phyloP scores from a whole-genome alignment of 2,329 filamentous ascomycete genomes.

The Pseudomassariella vexata region DNA sequence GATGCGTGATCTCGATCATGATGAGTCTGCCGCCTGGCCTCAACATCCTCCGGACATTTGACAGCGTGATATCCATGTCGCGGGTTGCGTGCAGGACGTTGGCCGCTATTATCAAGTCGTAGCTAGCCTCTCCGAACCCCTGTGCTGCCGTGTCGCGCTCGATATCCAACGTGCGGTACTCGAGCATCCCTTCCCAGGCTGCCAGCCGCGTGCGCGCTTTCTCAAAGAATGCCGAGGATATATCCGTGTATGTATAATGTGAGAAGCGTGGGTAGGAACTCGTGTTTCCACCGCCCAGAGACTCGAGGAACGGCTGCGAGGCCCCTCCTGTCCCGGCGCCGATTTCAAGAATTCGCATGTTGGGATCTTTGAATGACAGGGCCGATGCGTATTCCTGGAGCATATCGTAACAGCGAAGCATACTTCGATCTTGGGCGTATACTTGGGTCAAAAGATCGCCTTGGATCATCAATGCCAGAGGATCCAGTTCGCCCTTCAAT shows the following conservation, averaged over 20 bases:
- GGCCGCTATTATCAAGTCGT: conserved; percentile 1
- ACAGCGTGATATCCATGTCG: conserved; percentile 6
- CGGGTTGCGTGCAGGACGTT: conserved; percentile 12
- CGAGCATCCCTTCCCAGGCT: conserved; percentile 3
- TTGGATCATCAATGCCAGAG: neutral
- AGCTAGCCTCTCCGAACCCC: neutral
- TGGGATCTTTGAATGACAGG: neutral
- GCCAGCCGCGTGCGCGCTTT: conserved; percentile 7
- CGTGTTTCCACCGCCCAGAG: neutral
- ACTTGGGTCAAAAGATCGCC: neutral
- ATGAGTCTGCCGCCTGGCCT: conserved; percentile 9
- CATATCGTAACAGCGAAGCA: neutral
- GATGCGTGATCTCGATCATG: conserved; percentile 5
- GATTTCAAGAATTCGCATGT: conserved; percentile 2
- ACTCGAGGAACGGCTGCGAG: neutral
- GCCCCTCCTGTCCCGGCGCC: conserved; percentile 2
- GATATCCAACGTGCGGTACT: conserved; percentile 2
- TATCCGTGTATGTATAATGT: conserved; percentile 12
- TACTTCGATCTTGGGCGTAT: too few species aligned
- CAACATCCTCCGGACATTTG: conserved; percentile 8
- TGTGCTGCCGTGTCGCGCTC: neutral
- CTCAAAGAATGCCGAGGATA: conserved; percentile 11
- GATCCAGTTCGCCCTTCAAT: neutral
- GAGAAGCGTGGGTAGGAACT: conserved; percentile 1
- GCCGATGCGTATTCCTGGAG: neutral